These are phyloP conservation scores for Cryoendolithus antarcticus DNA, from an alignment of 2,329 filamentous ascomycete genomes.

Conservation along the genomic window DNA sequence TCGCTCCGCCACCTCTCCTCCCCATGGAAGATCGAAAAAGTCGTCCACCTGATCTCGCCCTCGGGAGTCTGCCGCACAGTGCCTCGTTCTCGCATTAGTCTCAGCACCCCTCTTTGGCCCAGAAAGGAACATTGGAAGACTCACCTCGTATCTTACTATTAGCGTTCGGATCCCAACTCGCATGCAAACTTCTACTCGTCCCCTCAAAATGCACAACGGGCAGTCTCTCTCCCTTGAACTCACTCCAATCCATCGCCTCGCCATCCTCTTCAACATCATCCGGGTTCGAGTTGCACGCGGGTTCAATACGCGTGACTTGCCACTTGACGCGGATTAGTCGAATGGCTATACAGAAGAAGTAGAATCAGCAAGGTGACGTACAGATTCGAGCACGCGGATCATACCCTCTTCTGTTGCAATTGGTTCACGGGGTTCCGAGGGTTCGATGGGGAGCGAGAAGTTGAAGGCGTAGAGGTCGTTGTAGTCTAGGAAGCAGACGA, in stretches of 20 bases:
- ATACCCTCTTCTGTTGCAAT: constrained; percentile 47
- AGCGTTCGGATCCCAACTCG: constrained; percentile 55
- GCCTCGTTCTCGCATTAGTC: constrained; percentile 28
- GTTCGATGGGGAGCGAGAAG: constrained; percentile 35
- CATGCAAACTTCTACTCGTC: constrained; percentile 47
- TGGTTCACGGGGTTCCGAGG: constrained; percentile 32
- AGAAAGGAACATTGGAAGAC: constrained; percentile 12
- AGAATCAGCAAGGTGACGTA: constrained; percentile 14
- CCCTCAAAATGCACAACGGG: constrained; percentile 61
- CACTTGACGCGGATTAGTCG: constrained; percentile 59
- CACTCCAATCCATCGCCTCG: constrained; percentile 16
- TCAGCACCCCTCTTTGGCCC: constrained; percentile 1
- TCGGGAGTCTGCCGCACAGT: constrained; percentile 53
- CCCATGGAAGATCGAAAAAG: constrained; percentile 49
- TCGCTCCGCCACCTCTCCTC: constrained; percentile 67
- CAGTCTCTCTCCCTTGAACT: constrained; percentile 23
- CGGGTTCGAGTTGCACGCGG: constrained; percentile 44
- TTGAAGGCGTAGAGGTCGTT: constrained; percentile 63
- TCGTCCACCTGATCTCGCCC: constrained; percentile 65
- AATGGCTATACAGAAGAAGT: constrained; percentile 34
- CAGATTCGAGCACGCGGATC: constrained; percentile 18
- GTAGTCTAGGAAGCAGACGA: constrained; percentile 46
- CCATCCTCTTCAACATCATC: constrained; percentile 14
- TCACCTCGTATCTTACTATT: constrained; percentile 54
- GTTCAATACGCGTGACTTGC: constrained; percentile 46